Percentiles rank a stretch among this genome's conserved stretches.
Conservation (phyloP, 768 basidiomycete genomes). For the Cubamyces sp. region DNA sequence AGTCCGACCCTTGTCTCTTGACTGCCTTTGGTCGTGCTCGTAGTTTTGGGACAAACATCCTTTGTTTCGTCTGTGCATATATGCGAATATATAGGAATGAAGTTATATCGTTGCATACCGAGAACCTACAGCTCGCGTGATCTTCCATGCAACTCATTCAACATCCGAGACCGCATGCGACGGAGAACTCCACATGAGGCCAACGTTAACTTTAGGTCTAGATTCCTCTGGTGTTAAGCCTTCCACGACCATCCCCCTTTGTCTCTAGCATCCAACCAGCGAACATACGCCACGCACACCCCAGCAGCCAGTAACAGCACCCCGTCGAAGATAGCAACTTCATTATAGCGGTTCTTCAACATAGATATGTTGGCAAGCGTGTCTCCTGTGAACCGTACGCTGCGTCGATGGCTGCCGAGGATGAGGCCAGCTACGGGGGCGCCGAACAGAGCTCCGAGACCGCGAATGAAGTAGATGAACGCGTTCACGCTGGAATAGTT, state of each 20-base stretch:
- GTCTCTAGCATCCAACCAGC: conserved; percentile 46
- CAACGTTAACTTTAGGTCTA: conserved; percentile 15
- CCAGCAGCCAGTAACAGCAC: conserved; percentile 41
- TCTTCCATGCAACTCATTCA: background rate
- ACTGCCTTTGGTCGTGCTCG: conserved; percentile 47
- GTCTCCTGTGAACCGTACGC: background rate
- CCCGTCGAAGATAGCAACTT: conserved; percentile 45
- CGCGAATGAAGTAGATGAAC: conserved; percentile 47
- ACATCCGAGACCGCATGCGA: background rate
- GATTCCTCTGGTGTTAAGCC: conserved; percentile 32
- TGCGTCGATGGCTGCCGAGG: conserved; percentile 38
- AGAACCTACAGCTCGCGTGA: conserved; percentile 7
- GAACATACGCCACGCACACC: conserved; percentile 44
- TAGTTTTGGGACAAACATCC: conserved; percentile 73
- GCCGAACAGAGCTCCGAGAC: conserved; percentile 44
- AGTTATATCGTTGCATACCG: too few species aligned
- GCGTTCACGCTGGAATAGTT: conserved; percentile 48
- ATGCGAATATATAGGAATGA: background rate
- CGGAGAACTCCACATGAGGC: background rate
- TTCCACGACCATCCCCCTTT: conserved; percentile 47
- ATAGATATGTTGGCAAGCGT: background rate
- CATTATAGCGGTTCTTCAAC: conserved; percentile 39
- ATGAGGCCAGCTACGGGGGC: conserved; percentile 48
- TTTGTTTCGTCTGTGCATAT: conserved; percentile 1
- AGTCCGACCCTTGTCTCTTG: conserved; percentile 39